These are phyloP conservation scores for Drechslerella dactyloides DNA, from an alignment of 2,329 filamentous ascomycete genomes.

Conservation along the genomic window DNA sequence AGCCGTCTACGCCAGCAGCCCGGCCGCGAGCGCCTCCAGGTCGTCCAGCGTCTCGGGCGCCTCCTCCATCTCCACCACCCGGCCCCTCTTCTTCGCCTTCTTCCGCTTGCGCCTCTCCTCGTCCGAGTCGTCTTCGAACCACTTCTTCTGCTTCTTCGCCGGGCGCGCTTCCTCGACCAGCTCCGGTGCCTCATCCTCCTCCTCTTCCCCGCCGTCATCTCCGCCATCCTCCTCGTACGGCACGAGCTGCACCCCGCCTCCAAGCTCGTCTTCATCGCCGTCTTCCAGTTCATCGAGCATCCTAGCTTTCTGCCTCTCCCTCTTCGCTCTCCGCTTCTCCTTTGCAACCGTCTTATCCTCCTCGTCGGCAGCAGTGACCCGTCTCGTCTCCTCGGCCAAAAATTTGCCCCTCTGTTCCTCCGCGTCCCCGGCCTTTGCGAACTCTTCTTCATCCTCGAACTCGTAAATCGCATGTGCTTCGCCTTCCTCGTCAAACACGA, in stretches of 20 bases:
- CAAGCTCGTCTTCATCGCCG: slow-evolving; percentile 55
- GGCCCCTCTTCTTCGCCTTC: slow-evolving; percentile 59
- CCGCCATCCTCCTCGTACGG: slow-evolving; percentile 52
- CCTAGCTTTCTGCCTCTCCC: slow-evolving; percentile 73
- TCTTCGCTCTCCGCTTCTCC: slow-evolving; percentile 78
- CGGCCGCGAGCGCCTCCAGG: slow-evolving; percentile 77
- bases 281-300: slow-evolving; percentile 63
- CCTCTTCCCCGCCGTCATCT: slow-evolving; percentile 55
- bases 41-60: slow-evolving; percentile 70
- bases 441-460: slow-evolving; percentile 82
- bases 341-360: slow-evolving; percentile 81
- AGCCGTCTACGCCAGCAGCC: slow-evolving; percentile 64
- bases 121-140: slow-evolving; percentile 77
- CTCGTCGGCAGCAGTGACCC: slow-evolving; percentile 76
- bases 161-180: slow-evolving; percentile 60
- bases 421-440: slow-evolving; percentile 74
- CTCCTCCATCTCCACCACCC: slow-evolving; percentile 63
- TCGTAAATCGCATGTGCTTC: slow-evolving; percentile 84
- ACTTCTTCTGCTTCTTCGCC: slow-evolving; percentile 72
- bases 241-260: slow-evolving; percentile 43
- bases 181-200: slow-evolving; percentile 54
- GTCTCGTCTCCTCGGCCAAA: slow-evolving; percentile 74
- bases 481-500: slow-evolving; percentile 92
- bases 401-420: slow-evolving; percentile 79
- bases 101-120: slow-evolving; percentile 62